phyloP scores from a whole-genome alignment of 495 filamentous ascomycete species.

The Chlorociboria aeruginascens region DNA sequence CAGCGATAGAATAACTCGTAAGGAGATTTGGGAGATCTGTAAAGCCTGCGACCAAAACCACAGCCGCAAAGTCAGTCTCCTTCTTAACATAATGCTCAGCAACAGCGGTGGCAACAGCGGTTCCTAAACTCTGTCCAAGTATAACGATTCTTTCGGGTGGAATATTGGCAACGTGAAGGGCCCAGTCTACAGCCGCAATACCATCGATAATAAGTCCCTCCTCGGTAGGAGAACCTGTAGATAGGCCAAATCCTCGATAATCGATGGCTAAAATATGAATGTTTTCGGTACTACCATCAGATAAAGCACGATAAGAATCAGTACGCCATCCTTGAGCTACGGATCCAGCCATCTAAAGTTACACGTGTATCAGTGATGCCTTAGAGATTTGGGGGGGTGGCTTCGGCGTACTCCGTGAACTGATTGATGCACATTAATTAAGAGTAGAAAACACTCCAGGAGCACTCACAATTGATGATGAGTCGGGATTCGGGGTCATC shows the following conservation, averaged over 20 bases:
- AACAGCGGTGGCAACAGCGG: slow-evolving; percentile 64
- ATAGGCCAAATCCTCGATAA: slow-evolving; percentile 83
- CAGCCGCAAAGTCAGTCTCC: slow-evolving; percentile 47
- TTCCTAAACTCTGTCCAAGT: slow-evolving; percentile 83
- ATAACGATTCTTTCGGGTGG: slow-evolving; percentile 62
- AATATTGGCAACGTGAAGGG: slow-evolving; percentile 48
- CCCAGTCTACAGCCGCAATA: slow-evolving; percentile 57
- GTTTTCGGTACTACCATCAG: slow-evolving; percentile 40
- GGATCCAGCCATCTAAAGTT: slow-evolving; percentile 46
- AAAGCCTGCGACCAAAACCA: slow-evolving; percentile 73
- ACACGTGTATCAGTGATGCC: neutral
- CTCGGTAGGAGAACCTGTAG: slow-evolving; percentile 71
- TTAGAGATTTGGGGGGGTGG: neutral
- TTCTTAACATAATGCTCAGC: slow-evolving; percentile 48
- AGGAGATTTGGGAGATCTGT: slow-evolving; percentile 60
- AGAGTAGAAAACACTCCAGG: neutral
- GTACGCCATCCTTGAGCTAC: slow-evolving; percentile 51
- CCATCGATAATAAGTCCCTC: slow-evolving; percentile 73
- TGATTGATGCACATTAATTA: slow-evolving; percentile 26
- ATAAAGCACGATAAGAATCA: slow-evolving; percentile 49
- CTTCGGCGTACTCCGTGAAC: slow-evolving; percentile 26
- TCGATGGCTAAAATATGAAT: slow-evolving; percentile 61
- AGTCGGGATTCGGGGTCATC: slow-evolving; percentile 48
- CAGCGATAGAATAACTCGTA: slow-evolving; percentile 49
- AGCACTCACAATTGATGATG: slow-evolving; percentile 40